Base-by-base conservation (phyloP, 2,329 filamentous ascomycete species). In the Dothideomycetes sp. region DNA sequence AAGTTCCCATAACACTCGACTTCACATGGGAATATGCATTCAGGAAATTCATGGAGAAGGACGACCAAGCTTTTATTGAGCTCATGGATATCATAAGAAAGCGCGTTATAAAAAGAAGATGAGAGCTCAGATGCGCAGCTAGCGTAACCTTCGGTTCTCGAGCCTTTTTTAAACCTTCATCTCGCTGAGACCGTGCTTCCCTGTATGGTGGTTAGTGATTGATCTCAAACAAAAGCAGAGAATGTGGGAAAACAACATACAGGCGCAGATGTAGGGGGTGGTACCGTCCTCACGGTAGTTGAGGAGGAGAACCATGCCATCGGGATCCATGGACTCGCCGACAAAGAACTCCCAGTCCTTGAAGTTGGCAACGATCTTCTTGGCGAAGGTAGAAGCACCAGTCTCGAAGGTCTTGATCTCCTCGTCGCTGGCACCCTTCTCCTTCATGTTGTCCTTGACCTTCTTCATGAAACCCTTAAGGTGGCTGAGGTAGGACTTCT, bases 381-480 rank as follows among this genome's bases (percentile, higher is more conserved):
- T 94, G 66, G 84, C 81, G 62, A 77, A 93, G 42, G 52, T 66
- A 50, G 69, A 62, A 45, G 87, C 88, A 55, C 79, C 80, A 52
- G 71, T 76, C 76, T 94, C 82, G 70, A 95, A 95, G 15, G 71
- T 73, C 53, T 78, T 76, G 67, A 95, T 70, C 47, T 78, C 74
- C 11, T 81, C 81, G 1, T 76, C 75, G 45, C 69, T 54, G 25
- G 76, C 75, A 49, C 71, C 70, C 49, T 72, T 77, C 50, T 71
- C 74, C 65, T 78, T 71, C 53, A 94, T 70, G 36, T 69, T 64
- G 51, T 71, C 64, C 71, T 89, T 88, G 65, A 95, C 74, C 52
- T 75, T 70, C 82, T 94, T 95, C 78, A 96, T 82, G 78, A 95
- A 98, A 91, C 86, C 69, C 78, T 95, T 96, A 50, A 96, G 77